These are phyloP conservation scores for Excoecaria cochinchinensis DNA, from an alignment of 345 rosid species.

Conservation along the genomic window DNA sequence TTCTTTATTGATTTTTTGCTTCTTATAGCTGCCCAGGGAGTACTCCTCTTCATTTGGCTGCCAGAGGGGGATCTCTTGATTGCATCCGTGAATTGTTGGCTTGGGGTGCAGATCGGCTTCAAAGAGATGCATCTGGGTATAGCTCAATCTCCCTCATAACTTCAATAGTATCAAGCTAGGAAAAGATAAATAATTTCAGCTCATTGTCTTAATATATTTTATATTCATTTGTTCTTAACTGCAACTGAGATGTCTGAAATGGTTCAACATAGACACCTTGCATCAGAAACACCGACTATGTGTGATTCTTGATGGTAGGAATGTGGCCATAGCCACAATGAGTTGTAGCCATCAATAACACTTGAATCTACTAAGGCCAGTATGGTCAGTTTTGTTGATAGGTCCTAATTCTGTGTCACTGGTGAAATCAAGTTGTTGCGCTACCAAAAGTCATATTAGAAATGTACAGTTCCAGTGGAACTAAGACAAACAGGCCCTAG, in stretches of 20 bases:
- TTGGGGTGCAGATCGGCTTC: slow-evolving; percentile 97
- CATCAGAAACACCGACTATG: not conserved
- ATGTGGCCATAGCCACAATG: not conserved
- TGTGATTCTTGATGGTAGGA: not conserved
- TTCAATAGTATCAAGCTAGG: not conserved
- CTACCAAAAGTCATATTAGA: not conserved
- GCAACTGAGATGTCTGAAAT: not conserved
- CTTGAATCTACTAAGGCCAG: not conserved
- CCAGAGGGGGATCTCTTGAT: slow-evolving; percentile 94
- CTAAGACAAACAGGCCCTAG: not conserved
- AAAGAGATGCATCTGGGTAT: slow-evolving; percentile 93
- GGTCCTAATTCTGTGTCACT: not conserved
- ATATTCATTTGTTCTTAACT: not conserved
- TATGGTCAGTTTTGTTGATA: not conserved
- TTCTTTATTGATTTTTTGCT: slow-evolving; percentile 23
- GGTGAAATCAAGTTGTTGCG: not conserved
- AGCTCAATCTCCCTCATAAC: not conserved
- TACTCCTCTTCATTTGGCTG: slow-evolving; percentile 98
- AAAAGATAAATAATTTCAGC: not conserved
- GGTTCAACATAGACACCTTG: too few species aligned
- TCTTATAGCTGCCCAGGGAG: slow-evolving; percentile 74
- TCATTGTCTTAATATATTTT: not conserved
- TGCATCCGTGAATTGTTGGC: slow-evolving; percentile 87
- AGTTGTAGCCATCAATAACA: not conserved
- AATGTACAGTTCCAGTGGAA: not conserved